Percentiles rank a stretch among this genome's conserved stretches.
Conservation (phyloP, 768 basidiomycete species). For the Suillus sp. region DNA sequence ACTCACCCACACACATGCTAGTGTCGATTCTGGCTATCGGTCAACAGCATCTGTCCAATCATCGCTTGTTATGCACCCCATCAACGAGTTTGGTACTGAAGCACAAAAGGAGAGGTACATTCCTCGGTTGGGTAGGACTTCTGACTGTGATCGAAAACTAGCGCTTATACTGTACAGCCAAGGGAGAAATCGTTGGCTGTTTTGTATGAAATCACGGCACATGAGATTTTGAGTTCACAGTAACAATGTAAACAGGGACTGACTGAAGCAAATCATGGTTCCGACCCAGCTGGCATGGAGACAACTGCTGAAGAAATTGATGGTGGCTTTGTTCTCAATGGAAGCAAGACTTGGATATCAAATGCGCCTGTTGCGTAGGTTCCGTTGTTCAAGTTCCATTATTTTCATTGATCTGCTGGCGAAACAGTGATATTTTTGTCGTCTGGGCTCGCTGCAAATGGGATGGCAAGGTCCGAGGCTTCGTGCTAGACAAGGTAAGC, state of each 20-base stretch:
- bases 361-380: slow-evolving; percentile 89
- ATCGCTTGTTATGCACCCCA: slow-evolving; percentile 95
- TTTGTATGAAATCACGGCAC: slow-evolving; percentile 61
- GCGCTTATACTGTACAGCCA: slow-evolving; percentile 47
- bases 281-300: slow-evolving; percentile 98
- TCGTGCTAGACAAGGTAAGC: slow-evolving; percentile 83
- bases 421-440: slow-evolving; percentile 77
- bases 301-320: slow-evolving; percentile 84
- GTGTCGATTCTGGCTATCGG: slow-evolving; percentile 95
- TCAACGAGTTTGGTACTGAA: slow-evolving; percentile 85
- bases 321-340: slow-evolving; percentile 84
- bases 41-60: slow-evolving; percentile 95
- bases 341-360: slow-evolving; percentile 97
- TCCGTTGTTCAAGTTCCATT: slow-evolving; percentile 8
- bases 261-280: slow-evolving; percentile 96
- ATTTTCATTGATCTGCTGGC: slow-evolving; percentile 15
- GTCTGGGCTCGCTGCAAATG: slow-evolving; percentile 96
- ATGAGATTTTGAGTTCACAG: slow-evolving; percentile 1
- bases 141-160: neutral
- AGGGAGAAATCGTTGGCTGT: slow-evolving; percentile 86
- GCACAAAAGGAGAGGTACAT: slow-evolving; percentile 91
- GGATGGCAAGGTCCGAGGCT: slow-evolving; percentile 89
- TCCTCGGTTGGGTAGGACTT: slow-evolving; percentile 67
- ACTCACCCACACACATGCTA: slow-evolving; percentile 29
- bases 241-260: slow-evolving; percentile 60